A percentile compares a stretch with the other conserved stretches of the same genome.
These are phyloP conservation scores for Annona cherimola DNA, from an alignment of 164 flowering plant genomes.

Conservation along the genomic window DNA sequence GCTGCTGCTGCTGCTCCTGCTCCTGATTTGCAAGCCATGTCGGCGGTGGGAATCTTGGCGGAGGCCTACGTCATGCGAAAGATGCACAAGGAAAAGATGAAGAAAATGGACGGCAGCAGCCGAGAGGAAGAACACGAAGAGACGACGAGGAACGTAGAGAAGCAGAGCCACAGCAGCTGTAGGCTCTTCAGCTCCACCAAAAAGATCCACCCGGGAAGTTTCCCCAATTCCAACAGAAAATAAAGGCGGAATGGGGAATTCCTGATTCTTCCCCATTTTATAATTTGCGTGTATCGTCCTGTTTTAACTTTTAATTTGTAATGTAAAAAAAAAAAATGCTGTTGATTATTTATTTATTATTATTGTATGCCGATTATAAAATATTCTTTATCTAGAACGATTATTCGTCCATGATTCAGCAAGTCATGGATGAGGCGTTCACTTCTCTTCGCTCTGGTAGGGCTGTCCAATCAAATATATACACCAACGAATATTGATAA, in stretches of 20 bases:
- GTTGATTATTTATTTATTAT: too few relatives aligned
- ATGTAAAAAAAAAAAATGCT: too few relatives aligned
- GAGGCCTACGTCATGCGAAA: conserved; percentile 20
- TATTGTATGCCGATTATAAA: too few relatives aligned
- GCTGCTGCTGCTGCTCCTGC: too few relatives aligned
- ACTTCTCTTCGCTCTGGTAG: too few relatives aligned
- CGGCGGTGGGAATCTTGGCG: conserved; percentile 13
- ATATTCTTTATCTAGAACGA: too few relatives aligned
- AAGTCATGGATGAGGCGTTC: too few relatives aligned
- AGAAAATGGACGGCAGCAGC: conserved; percentile 9
- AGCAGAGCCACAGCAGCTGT: neutral
- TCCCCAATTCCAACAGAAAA: conserved; percentile 5
- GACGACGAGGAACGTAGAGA: neutral
- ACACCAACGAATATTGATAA: too few relatives aligned
- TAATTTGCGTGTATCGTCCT: too few relatives aligned
- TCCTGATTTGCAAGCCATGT: conserved; percentile 6
- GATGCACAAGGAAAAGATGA: conserved; percentile 25
- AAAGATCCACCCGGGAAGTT: conserved; percentile 6
- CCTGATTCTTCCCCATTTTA: neutral
- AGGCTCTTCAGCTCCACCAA: neutral
- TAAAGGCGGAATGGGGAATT: neutral
- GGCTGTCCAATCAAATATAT: too few relatives aligned
- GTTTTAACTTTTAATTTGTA: too few relatives aligned
- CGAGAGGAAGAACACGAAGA: neutral
- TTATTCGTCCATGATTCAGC: too few relatives aligned